Evolutionary conservation across 805 yeast species (phyloP).

Genomic region (Danielia reshetovae): DNA sequence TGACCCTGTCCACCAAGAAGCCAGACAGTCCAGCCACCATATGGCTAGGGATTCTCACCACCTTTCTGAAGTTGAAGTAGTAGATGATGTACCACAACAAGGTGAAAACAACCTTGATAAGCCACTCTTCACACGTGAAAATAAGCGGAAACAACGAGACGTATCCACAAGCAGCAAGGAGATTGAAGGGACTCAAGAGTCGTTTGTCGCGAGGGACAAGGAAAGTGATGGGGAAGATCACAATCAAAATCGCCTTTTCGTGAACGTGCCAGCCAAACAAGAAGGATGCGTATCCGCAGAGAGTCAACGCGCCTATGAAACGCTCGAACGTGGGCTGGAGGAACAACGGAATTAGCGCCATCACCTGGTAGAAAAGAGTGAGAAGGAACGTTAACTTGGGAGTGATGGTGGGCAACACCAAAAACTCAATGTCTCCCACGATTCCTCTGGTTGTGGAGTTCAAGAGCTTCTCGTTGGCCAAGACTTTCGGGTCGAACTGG

Average conservation of each 20-base stretch:
- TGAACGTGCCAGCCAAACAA: conserved; percentile 99
- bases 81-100: conserved; percentile 82
- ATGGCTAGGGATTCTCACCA: conserved; percentile 52
- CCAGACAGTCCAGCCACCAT: conserved; percentile 17
- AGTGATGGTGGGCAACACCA: conserved; percentile 72
- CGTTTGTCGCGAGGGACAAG: conserved; percentile 68
- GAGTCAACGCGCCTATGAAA: conserved; percentile 77
- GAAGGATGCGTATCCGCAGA: conserved; percentile 89
- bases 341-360: conserved; percentile 69
- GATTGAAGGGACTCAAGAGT: conserved; percentile 64
- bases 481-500: conserved; percentile 43
- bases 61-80: conserved; percentile 67
- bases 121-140: conserved; percentile 73
- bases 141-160: conserved; percentile 86
- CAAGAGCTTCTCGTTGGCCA: conserved; percentile 29
- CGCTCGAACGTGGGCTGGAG: conserved; percentile 70
- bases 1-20: conserved; percentile 55
- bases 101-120: conserved; percentile 73
- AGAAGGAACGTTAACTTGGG: conserved; percentile 75
- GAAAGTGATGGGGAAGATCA: conserved; percentile 84
- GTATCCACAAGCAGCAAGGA: conserved; percentile 75
- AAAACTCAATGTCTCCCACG: conserved; percentile 85
- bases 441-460: conserved; percentile 68
- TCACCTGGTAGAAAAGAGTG: conserved; percentile 78
- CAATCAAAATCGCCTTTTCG: conserved; percentile 90